These are phyloP conservation scores for Fusarium pininemorale DNA, from an alignment of 2,329 filamentous ascomycete species.

Conservation along the genomic window DNA sequence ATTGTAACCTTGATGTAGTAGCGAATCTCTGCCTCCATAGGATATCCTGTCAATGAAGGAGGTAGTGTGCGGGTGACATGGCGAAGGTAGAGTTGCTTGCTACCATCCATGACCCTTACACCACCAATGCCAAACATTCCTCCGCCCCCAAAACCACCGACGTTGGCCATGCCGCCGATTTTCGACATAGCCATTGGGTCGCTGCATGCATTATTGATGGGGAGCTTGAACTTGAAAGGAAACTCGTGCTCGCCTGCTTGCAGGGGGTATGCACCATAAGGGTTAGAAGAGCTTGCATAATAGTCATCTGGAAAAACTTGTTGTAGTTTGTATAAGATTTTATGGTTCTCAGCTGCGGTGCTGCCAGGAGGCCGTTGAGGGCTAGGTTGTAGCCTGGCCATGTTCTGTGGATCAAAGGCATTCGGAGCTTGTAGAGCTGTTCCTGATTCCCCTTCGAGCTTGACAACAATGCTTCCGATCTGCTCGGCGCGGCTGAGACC, in stretches of 20 bases:
- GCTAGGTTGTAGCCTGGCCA: conserved; percentile 43
- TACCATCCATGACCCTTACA: conserved; percentile 70
- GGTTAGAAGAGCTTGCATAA: conserved; percentile 50
- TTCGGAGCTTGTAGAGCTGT: conserved; percentile 68
- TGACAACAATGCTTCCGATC: conserved; percentile 79
- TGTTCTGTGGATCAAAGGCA: conserved; percentile 54
- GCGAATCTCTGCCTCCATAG: conserved; percentile 85
- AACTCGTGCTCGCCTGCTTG: conserved; percentile 78
- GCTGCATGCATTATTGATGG: conserved; percentile 78
- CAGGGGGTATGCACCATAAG: conserved; percentile 65
- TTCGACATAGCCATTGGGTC: conserved; percentile 62
- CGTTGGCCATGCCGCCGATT: conserved; percentile 62
- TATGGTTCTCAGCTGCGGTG: conserved; percentile 67
- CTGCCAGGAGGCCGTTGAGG: conserved; percentile 51
- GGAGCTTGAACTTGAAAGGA: conserved; percentile 80
- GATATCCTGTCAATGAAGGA: conserved; percentile 87
- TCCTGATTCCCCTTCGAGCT: conserved; percentile 81
- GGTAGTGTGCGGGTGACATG: conserved; percentile 90
- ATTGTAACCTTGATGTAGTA: conserved; percentile 98
- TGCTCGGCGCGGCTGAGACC: conserved; percentile 71
- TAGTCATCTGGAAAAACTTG: conserved; percentile 75
- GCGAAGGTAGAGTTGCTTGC: conserved; percentile 66
- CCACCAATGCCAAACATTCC: conserved; percentile 60
- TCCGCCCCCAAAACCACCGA: conserved; percentile 60
- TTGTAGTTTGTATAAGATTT: conserved; percentile 78